phyloP scores from a whole-genome alignment of 208 protist species.

The Histomonas meleagridis region DNA sequence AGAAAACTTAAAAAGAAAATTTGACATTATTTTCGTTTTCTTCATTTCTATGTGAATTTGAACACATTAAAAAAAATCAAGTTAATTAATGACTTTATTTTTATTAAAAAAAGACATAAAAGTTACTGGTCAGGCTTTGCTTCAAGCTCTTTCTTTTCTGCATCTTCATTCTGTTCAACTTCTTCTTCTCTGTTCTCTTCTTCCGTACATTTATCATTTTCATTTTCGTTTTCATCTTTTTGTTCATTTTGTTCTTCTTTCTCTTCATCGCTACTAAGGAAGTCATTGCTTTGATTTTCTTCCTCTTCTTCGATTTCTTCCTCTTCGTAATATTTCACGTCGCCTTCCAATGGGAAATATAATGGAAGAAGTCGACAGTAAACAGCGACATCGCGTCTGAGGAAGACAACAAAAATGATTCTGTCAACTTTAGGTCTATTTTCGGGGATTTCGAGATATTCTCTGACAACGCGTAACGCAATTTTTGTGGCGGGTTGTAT shows the following conservation, averaged over 20 bases:
- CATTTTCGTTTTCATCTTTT: not conserved
- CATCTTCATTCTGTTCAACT: not conserved
- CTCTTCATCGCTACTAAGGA: not conserved
- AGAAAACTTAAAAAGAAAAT: too few species aligned
- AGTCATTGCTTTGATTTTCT: not conserved
- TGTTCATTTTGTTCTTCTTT: not conserved
- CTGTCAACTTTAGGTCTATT: not conserved
- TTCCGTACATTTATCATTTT: not conserved
- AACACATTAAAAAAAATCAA: too few species aligned
- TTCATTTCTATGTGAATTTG: too few species aligned
- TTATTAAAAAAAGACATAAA: too few species aligned
- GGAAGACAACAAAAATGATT: conserved; percentile 36
- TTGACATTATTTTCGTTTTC: too few species aligned
- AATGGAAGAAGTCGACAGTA: not conserved
- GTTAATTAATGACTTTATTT: too few species aligned
- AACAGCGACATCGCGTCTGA: not conserved
- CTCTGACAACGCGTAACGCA: conserved; percentile 11
- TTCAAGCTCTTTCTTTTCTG: not conserved
- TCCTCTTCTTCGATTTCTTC: not conserved
- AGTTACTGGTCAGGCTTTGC: too few species aligned
- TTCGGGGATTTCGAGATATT: conserved; percentile 32
- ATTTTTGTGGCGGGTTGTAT: conserved; percentile 29
- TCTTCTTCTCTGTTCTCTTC: not conserved
- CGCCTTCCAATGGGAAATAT: conserved; percentile 30
- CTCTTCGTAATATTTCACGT: not conserved